Evolutionary conservation across 805 yeast genomes (phyloP).

Genomic region (Saturnispora ahearnii): DNA sequence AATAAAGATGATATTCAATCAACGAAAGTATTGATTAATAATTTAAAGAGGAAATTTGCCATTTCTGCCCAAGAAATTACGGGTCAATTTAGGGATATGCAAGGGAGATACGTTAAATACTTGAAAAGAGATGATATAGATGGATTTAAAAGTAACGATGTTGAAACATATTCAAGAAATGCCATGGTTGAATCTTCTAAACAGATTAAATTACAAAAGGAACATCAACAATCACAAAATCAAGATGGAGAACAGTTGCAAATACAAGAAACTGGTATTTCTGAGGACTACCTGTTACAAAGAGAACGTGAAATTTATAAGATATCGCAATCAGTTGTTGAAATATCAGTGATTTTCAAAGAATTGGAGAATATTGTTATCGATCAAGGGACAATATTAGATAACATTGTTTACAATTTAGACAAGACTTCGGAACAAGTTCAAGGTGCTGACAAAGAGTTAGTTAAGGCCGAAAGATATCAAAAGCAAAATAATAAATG

Average conservation of each 20-base stretch:
- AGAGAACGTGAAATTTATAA: conserved; percentile 86
- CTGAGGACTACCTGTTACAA: conserved; percentile 45
- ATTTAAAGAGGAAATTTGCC: conserved; percentile 80
- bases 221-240: conserved; percentile 23
- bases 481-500: conserved; percentile 89
- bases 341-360: conserved; percentile 84
- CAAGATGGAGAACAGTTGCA: conserved; percentile 45
- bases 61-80: conserved; percentile 72
- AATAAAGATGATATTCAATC: conserved; percentile 2
- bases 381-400: conserved; percentile 92
- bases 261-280: conserved; percentile 45
- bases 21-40: conserved; percentile 48
- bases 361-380: conserved; percentile 88
- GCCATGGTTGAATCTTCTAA: conserved; percentile 37
- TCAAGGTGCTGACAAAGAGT: conserved; percentile 67
- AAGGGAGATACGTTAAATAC: conserved; percentile 79
- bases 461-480: conserved; percentile 65
- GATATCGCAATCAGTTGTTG: conserved; percentile 89
- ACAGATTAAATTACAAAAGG: conserved; percentile 34
- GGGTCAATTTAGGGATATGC: conserved; percentile 73
- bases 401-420: conserved; percentile 87
- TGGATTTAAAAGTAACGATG: conserved; percentile 15
- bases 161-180: conserved; percentile 45
- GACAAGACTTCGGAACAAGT: conserved; percentile 72
- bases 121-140: conserved; percentile 61